Evolutionary conservation across 306 rosid species (phyloP), one percentile per base, ranked within the genome.

Genomic region (Vigna radiata): DNA sequence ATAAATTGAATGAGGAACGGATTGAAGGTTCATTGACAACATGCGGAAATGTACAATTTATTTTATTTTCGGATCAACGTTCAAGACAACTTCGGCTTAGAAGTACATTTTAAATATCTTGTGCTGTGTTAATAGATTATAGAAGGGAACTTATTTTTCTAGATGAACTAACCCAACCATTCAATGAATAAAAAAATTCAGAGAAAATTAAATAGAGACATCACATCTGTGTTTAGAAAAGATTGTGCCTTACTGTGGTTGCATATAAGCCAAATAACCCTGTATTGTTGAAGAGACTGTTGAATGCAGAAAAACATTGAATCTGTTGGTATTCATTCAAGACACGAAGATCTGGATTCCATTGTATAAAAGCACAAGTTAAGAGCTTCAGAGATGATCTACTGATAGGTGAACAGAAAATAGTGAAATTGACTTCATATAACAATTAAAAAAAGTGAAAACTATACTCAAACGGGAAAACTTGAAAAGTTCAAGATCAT

Each of bases 201-300:
- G 14, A 27, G 47, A 56, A 54, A 18, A 6, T 3, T 14, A 18
- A 39, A 39, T 5, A 12, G 18, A 41, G 18, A 52, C 36, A 66
- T 23, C 15, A 21, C 27, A 46, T 59, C 27, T 11, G 14, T 43
- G 31, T 58, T 27, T 23, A 65, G 69, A 18, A 76, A 65, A 64
- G 36, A 25, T 69, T 37, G 82, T 41, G 81, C 66, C 96, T 89
- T 90, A 92, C 97, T 27, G 96, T 85, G 90, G 87, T 81, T 27
- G 86, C 92, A 60, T 84, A 90, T 78, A 92, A 85, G 68, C 97
- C 97, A 83, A 92, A 90, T 58, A 92, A 72, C 72, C 97, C 96
- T 19, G 97, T 87, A 52, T 90, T 81, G 75, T 92, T 92, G 87
- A 88, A 90, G 88, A 92, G 84, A 75, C 93, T 92, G 88, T 92